A percentile compares a stretch with the other conserved stretches of the same genome.
Evolutionary conservation across 495 filamentous ascomycete genomes (phyloP).

Genomic region (Patellaria atrata): DNA sequence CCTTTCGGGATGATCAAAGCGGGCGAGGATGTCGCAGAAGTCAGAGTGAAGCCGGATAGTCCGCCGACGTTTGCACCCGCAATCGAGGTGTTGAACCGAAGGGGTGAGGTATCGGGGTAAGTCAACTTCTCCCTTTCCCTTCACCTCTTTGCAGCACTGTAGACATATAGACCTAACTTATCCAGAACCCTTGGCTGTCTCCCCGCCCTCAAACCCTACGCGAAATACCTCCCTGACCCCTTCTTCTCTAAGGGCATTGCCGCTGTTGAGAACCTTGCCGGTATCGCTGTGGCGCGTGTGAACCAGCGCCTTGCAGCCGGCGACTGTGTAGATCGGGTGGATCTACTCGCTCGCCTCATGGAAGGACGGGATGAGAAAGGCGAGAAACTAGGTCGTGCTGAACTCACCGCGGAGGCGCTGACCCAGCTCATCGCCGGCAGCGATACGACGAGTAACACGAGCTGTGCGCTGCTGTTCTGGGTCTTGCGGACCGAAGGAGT

Average conservation of each 20-base stretch:
- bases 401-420: conserved; percentile 76
- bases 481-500: conserved; percentile 56
- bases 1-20: conserved; percentile 40
- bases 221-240: conserved; percentile 50
- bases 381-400: conserved; percentile 53
- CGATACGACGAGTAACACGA: conserved; percentile 82
- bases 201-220: conserved; percentile 48
- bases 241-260: conserved; percentile 50
- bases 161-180: neutral
- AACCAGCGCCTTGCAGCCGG: conserved; percentile 54
- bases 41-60: conserved; percentile 38
- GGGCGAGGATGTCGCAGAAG: conserved; percentile 48
- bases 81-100: conserved; percentile 56
- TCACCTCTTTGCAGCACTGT: neutral
- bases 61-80: conserved; percentile 45
- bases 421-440: conserved; percentile 85
- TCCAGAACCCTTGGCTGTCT: conserved; percentile 40
- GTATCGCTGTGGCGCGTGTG: conserved; percentile 67
- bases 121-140: neutral
- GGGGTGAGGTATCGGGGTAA: conserved; percentile 49
- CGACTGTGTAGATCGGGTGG: conserved; percentile 48
- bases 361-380: conserved; percentile 75
- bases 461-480: conserved; percentile 75
- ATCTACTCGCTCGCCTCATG: conserved; percentile 72
- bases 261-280: conserved; percentile 52